These are phyloP conservation scores for Warburgia ugandensis DNA, from an alignment of 164 flowering plant genomes.

Conservation along the genomic window DNA sequence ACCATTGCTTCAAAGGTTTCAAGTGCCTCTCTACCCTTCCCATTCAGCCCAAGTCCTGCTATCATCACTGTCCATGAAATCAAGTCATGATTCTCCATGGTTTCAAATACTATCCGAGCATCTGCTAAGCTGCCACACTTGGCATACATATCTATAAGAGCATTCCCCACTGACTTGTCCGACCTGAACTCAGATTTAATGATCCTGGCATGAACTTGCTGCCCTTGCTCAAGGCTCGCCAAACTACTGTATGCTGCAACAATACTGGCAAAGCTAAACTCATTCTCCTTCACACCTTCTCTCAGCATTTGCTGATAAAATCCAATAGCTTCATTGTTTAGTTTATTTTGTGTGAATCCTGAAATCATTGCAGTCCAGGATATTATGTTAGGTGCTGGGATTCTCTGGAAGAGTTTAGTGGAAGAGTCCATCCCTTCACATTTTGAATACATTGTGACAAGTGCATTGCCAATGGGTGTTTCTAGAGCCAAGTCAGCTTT, in stretches of 20 bases:
- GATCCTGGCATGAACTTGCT: constrained; percentile 28
- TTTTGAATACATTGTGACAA: constrained; percentile 26
- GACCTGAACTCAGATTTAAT: constrained; percentile 11
- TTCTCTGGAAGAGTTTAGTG: constrained; percentile 9
- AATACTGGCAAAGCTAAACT: constrained; percentile 27
- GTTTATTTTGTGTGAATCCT: constrained; percentile 24
- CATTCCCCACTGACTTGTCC: constrained; percentile 21
- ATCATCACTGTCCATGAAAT: constrained; percentile 36
- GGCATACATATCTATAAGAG: constrained; percentile 29
- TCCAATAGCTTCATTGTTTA: constrained; percentile 19
- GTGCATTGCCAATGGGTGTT: constrained; percentile 22
- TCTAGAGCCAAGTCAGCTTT: constrained; percentile 20
- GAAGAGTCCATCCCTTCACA: constrained; percentile 21
- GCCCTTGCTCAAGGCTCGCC: constrained; percentile 25
- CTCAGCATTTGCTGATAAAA: constrained; percentile 20
- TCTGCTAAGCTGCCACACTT: constrained; percentile 28
- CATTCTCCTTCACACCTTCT: constrained; percentile 22
- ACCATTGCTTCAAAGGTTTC: constrained; percentile 24
- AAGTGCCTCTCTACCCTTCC: constrained; percentile 31
- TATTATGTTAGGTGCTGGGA: constrained; percentile 17
- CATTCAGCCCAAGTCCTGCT: constrained; percentile 32
- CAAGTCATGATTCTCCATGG: constrained; percentile 25
- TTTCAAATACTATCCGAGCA: constrained; percentile 22
- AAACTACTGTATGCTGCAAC: constrained; percentile 20
- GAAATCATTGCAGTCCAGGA: constrained; percentile 24